Evolutionary conservation across 768 basidiomycete species (phyloP).

Genomic region (Trametes villosa): DNA sequence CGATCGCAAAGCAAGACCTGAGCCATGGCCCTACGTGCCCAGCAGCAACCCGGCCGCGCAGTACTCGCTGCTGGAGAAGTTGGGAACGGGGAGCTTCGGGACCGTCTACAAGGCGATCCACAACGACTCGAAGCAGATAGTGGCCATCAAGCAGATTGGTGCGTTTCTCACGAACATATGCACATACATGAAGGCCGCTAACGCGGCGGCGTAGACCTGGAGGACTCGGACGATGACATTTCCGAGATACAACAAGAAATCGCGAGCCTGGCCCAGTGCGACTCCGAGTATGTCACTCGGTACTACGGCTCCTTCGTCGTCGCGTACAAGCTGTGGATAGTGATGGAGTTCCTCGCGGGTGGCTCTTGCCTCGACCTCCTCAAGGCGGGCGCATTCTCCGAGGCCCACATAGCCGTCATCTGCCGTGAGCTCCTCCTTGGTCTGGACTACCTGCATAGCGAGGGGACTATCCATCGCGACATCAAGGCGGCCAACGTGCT

Average conservation of each 20-base stretch:
- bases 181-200: background rate
- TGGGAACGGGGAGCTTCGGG: slow-evolving; percentile 97
- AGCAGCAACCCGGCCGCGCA: slow-evolving; percentile 85
- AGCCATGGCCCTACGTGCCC: slow-evolving; percentile 66
- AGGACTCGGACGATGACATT: slow-evolving; percentile 98
- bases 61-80: slow-evolving; percentile 91
- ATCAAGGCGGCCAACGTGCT: slow-evolving; percentile 98
- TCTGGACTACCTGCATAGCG: slow-evolving; percentile 93
- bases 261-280: slow-evolving; percentile 92
- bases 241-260: slow-evolving; percentile 99
- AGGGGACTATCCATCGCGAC: slow-evolving; percentile 97
- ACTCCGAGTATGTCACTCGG: slow-evolving; percentile 94
- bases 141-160: slow-evolving; percentile 99
- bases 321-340: slow-evolving; percentile 97
- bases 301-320: slow-evolving; percentile 98
- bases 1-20: slow-evolving; percentile 50
- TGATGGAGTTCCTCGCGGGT: slow-evolving; percentile 99
- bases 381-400: slow-evolving; percentile 88
- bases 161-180: slow-evolving; percentile 39
- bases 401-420: slow-evolving; percentile 93
- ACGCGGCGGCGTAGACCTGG: slow-evolving; percentile 67
- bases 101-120: slow-evolving; percentile 98
- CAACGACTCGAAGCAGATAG: slow-evolving; percentile 90
- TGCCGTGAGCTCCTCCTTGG: slow-evolving; percentile 92
- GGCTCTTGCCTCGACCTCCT: slow-evolving; percentile 98